Evolutionary conservation across 495 filamentous ascomycete species (phyloP).

Genomic region (Cenococcum geophilum): DNA sequence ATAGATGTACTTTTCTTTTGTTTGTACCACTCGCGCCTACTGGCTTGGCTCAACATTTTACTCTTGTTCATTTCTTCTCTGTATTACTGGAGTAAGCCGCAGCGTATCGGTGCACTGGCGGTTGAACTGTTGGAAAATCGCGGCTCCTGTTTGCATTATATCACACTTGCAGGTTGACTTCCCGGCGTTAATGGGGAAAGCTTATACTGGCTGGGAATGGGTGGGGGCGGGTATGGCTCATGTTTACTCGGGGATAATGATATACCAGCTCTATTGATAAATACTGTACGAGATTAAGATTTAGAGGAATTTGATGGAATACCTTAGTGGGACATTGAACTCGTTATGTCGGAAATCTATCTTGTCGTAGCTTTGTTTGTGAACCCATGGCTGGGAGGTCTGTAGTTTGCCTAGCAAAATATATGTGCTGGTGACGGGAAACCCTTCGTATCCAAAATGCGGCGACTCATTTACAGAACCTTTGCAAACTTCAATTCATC

Average conservation of each 20-base stretch:
- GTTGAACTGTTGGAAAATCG: slow-evolving; percentile 7
- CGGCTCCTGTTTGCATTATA: slow-evolving; percentile 14
- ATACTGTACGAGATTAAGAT: too few species aligned
- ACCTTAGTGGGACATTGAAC: too few species aligned
- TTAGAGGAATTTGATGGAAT: too few species aligned
- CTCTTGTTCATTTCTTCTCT: slow-evolving; percentile 11
- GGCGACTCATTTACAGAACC: too few species aligned
- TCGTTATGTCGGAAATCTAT: too few species aligned
- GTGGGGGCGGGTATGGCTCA: slow-evolving; percentile 1
- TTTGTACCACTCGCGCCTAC: slow-evolving; percentile 13
- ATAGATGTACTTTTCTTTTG: slow-evolving; percentile 6
- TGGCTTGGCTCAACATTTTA: slow-evolving; percentile 3
- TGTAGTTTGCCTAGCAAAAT: too few species aligned
- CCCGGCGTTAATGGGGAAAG: not conserved
- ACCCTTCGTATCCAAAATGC: too few species aligned
- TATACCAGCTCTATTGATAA: not conserved
- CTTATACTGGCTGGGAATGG: slow-evolving; percentile 4
- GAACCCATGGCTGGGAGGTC: too few species aligned
- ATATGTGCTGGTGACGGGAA: too few species aligned
- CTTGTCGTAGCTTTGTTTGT: too few species aligned
- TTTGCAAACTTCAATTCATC: too few species aligned
- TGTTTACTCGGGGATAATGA: not conserved
- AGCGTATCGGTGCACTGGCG: slow-evolving; percentile 7
- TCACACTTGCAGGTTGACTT: too few species aligned
- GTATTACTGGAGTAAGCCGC: slow-evolving; percentile 25